A percentile compares a stretch with the other conserved stretches of the same genome.
Conservation (phyloP, 257 asterid species). For the Orobanche coerulescens region DNA sequence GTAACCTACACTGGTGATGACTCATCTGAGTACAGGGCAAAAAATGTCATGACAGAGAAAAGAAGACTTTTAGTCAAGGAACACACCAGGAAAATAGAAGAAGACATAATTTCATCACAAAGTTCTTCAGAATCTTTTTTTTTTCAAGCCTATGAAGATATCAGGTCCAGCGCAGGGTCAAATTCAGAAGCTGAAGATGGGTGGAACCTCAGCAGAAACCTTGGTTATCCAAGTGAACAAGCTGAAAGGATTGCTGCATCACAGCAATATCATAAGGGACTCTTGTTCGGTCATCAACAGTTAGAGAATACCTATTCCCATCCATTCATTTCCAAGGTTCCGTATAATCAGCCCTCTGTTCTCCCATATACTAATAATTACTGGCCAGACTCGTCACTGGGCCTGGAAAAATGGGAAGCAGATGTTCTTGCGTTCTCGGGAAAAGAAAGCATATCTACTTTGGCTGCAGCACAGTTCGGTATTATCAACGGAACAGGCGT, state of each 20-base stretch:
- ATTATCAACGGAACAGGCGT: conserved; percentile 25
- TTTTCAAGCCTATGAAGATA: conserved; percentile 54
- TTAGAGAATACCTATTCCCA: conserved; percentile 21
- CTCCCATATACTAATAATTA: conserved; percentile 27
- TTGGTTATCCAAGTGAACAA: conserved; percentile 24
- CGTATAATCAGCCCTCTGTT: conserved; percentile 22
- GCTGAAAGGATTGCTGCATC: conserved; percentile 28
- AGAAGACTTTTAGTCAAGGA: conserved; percentile 24
- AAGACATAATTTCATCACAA: conserved; percentile 71
- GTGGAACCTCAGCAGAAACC: conserved; percentile 34
- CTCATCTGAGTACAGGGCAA: conserved; percentile 26
- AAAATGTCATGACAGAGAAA: conserved; percentile 23
- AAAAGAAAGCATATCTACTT: conserved; percentile 32
- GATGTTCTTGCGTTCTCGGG: conserved; percentile 27
- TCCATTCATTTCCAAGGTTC: conserved; percentile 27
- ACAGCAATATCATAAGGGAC: conserved; percentile 18
- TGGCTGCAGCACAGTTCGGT: conserved; percentile 33
- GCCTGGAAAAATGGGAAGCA: conserved; percentile 38
- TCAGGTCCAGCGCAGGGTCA: conserved; percentile 55
- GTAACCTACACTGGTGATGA: conserved; percentile 31
- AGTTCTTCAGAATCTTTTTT: conserved; percentile 60
- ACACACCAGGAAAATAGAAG: conserved; percentile 34
- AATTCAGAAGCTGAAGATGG: conserved; percentile 65
- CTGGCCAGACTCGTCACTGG: conserved; percentile 33
- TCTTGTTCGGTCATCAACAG: conserved; percentile 23